These are phyloP conservation scores for Prunus davidiana DNA, from an alignment of 306 rosid genomes.

Conservation along the genomic window DNA sequence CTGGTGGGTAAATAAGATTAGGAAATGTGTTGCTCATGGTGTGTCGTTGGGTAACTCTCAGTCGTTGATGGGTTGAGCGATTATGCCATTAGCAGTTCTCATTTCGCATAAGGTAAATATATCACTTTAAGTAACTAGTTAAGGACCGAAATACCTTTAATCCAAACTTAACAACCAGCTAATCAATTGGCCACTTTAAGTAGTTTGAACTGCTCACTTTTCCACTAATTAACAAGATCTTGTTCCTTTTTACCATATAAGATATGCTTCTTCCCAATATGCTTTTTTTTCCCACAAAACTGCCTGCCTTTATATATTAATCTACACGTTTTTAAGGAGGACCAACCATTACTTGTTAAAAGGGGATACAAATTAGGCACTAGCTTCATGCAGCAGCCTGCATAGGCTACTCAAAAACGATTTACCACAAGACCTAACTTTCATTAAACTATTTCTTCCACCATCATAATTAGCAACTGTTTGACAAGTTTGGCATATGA, in stretches of 20 bases:
- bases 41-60: too few species aligned
- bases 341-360: background rate
- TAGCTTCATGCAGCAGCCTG: background rate
- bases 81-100: too few species aligned
- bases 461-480: background rate
- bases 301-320: background rate
- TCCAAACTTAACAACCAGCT: background rate
- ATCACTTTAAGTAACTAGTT: too few species aligned
- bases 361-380: background rate
- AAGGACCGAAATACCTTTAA: background rate
- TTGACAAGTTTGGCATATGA: conserved; percentile 4
- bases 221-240: background rate
- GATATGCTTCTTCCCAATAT: background rate
- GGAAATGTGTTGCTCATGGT: background rate
- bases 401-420: background rate
- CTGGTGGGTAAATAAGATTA: background rate
- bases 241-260: background rate
- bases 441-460: background rate
- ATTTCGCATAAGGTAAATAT: too few species aligned
- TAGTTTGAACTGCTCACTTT: background rate
- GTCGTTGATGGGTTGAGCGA: too few species aligned
- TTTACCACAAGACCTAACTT: conserved; percentile 5
- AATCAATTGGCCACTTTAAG: background rate
- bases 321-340: background rate
- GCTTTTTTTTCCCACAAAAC: background rate